Base-by-base conservation (phyloP, 129 eudicot genomes). In the Chrysanthemum lavandulifolium region DNA sequence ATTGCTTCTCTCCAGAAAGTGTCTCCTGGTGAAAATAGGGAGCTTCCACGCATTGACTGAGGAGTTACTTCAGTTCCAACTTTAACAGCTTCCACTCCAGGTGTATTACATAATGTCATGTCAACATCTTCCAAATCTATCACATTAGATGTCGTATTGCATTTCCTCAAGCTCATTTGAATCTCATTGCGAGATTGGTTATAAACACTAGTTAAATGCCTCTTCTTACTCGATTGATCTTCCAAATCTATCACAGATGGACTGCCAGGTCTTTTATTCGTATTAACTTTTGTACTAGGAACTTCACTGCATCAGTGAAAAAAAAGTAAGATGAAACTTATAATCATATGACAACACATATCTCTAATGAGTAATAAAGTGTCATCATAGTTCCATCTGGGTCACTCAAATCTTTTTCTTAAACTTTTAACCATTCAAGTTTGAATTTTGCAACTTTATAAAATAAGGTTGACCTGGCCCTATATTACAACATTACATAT, bases 1-100 rank as follows among this genome's bases (percentile, higher is more conserved):
- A 90, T 88, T 67, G 99, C 99, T 82, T 94, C 99, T 73, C 77
- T 88, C 99, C 99, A 90, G 72, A 94, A 94, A 61, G 90, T 78
- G 77, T 90, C 99, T 75, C 99, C 99, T 63, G 97, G 99, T 65
- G 99, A 90, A 77, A 90, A 86, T 14, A 83, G 59, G 52, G 97
- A 94, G 77, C 97, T 88, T 66, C 97, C 97, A 72, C 61, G 80
- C 36, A 81, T 73, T 55, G 99, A 88, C 77, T 81, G 84, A 23
- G 99, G 99, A 72, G 97, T 94, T 82, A 79, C 86, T 74, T 73
- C 85, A 59, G 76, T 59, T 52, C 86, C 82, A 50, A 67, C 55
- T 43, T 69, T 82, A 58, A 25, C 78, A 61, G 73, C 72, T 19
- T 27, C 56, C 33, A 84, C n/a, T 15, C 80, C 76, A 63, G 96